Evolutionary conservation across 2,329 filamentous ascomycete genomes (phyloP).

Genomic region (Graphilbum fragrans): DNA sequence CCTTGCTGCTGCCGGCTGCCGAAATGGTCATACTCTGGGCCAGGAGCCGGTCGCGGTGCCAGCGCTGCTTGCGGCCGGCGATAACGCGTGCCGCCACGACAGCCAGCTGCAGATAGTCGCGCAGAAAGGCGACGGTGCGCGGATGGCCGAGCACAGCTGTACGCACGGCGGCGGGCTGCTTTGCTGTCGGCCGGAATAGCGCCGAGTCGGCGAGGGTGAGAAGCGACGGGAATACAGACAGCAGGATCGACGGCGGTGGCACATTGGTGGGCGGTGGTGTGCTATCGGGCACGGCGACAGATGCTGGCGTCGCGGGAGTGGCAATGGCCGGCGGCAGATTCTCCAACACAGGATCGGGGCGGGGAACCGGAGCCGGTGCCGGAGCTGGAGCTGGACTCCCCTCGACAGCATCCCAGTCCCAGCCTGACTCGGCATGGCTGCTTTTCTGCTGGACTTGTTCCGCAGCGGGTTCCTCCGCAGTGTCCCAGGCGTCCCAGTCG

Average conservation of each 20-base stretch:
- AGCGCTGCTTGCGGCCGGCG: conserved; percentile 72
- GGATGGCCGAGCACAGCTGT: conserved; percentile 52
- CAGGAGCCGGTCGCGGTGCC: conserved; percentile 80
- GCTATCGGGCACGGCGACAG: conserved; percentile 16
- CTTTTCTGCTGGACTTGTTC: conserved; percentile 4
- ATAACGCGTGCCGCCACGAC: conserved; percentile 68
- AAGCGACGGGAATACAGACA: conserved; percentile 63
- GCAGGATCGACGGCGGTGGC: conserved; percentile 72
- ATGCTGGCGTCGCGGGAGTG: background rate
- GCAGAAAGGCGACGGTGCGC: conserved; percentile 49
- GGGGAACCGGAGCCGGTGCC: too few relatives aligned
- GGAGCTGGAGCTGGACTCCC: too few relatives aligned
- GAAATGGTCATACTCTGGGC: conserved; percentile 85
- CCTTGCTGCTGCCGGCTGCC: conserved; percentile 48
- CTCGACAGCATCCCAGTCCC: conserved; percentile 37
- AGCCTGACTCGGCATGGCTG: conserved; percentile 17
- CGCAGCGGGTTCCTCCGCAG: conserved; percentile 1
- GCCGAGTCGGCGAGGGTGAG: conserved; percentile 52
- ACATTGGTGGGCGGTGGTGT: conserved; percentile 66
- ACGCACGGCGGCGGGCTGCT: conserved; percentile 43
- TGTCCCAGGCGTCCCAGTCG: conserved; percentile 32
- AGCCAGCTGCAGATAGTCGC: conserved; percentile 49
- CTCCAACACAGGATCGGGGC: background rate
- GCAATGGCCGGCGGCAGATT: conserved; percentile 3
- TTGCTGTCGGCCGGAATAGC: conserved; percentile 53